phyloP scores from a whole-genome alignment of 768 basidiomycete genomes.

The Cystobasidium ongulense region DNA sequence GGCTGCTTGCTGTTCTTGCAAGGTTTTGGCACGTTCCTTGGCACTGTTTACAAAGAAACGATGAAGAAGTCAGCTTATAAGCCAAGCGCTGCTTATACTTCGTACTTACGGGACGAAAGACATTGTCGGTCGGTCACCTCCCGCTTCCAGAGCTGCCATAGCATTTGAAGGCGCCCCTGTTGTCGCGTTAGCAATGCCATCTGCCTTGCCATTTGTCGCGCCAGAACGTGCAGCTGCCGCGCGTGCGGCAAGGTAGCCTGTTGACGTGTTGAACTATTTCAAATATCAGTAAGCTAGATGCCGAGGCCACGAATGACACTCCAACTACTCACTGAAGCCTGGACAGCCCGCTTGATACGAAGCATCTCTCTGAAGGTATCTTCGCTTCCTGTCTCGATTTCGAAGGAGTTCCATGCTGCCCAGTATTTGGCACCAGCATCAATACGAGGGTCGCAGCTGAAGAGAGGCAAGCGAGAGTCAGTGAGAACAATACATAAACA shows the following conservation, averaged over 20 bases:
- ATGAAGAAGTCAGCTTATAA: neutral
- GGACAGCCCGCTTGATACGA: slow-evolving; percentile 74
- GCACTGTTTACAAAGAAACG: slow-evolving; percentile 40
- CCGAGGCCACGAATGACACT: neutral
- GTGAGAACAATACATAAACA: neutral
- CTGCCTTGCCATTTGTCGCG: slow-evolving; percentile 72
- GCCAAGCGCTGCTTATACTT: neutral
- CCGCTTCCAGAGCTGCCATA: slow-evolving; percentile 61
- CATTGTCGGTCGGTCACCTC: slow-evolving; percentile 24
- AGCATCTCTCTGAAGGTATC: slow-evolving; percentile 72
- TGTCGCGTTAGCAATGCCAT: slow-evolving; percentile 44
- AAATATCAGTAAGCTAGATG: neutral
- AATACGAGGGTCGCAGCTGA: slow-evolving; percentile 33
- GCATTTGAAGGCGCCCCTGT: slow-evolving; percentile 52
- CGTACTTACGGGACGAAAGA: slow-evolving; percentile 30
- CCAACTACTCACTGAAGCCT: slow-evolving; percentile 60
- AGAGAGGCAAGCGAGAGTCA: neutral
- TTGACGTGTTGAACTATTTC: slow-evolving; percentile 78
- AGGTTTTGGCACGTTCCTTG: slow-evolving; percentile 38
- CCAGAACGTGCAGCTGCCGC: slow-evolving; percentile 52
- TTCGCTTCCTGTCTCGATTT: slow-evolving; percentile 96
- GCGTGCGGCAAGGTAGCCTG: slow-evolving; percentile 49
- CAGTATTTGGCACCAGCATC: slow-evolving; percentile 62
- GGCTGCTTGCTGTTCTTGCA: slow-evolving; percentile 53
- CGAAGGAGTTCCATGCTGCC: slow-evolving; percentile 93